Conservation (phyloP, 2,329 filamentous ascomycete genomes). For the Claviceps sp. region DNA sequence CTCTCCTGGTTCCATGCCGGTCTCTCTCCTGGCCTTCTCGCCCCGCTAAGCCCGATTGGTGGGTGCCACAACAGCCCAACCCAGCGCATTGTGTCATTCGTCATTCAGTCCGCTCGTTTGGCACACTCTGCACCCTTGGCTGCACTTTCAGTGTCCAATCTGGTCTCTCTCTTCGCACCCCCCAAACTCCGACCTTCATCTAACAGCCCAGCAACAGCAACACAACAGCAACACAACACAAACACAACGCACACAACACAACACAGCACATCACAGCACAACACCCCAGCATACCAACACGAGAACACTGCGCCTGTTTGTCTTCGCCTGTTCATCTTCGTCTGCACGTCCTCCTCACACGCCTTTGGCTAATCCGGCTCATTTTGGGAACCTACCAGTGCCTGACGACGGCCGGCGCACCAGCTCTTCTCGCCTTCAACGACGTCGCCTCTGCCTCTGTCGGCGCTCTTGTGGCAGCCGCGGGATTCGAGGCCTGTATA, state of each 20-base stretch:
- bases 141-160: constrained; percentile 2
- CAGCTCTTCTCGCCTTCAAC: not conserved
- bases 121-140: not conserved
- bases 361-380: not conserved
- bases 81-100: constrained; percentile 8
- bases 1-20: not conserved
- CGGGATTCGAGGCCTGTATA: constrained; percentile 6
- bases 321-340: not conserved
- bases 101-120: constrained; percentile 4
- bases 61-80: constrained; percentile 7
- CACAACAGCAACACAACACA: too few species aligned
- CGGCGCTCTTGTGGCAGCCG: constrained; percentile 2
- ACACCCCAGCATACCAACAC: not conserved
- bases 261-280: too few species aligned
- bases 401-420: not conserved
- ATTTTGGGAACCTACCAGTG: not conserved
- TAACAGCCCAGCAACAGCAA: not conserved
- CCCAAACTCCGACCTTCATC: not conserved
- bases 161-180: constrained; percentile 2
- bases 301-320: not conserved
- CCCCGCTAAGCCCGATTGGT: constrained; percentile 4
- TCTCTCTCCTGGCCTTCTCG: not conserved
- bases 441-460: not conserved
- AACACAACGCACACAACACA: too few species aligned
- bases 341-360: not conserved